Evolutionary conservation across 768 basidiomycete genomes (phyloP), one percentile per base, ranked within the genome.

Genomic region (Auricularia sp.): DNA sequence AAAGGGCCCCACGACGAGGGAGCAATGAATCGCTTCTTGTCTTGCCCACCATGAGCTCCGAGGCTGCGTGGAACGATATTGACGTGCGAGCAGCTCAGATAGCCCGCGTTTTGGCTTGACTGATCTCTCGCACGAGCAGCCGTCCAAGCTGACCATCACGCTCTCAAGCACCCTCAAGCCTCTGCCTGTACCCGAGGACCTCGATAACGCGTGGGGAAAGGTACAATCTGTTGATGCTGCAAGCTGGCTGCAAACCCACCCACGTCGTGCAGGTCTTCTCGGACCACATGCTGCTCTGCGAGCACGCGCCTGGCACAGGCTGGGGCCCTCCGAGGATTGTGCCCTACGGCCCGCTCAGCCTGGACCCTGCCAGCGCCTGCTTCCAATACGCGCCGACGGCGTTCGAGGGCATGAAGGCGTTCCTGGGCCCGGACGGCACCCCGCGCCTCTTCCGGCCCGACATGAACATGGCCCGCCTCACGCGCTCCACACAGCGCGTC

Each of bases 391-490:
- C 82, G n/a, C 69, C 77, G 5, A 79, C 77, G 69, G 74, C 79
- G 42, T 87, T 87, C 70, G 87, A 88, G 69, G 84, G 87, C 3
- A 81, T 87, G 81, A 88, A 88, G 77, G 89, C 90, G 0, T 90
- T 88, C 72, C 65, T 83, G 1, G 86, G 84, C 10, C 81, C 84
- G n/a, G 80, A 90, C 65, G 92, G 91, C 1, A 81, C 83, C 61
- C 80, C 86, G 1, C 80, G 88, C 6, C 75, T 96, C 43, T 97
- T 97, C 79, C 79, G 93, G 36, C 93, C 93, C 0, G 80, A 90
- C 36, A 76, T 82, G 73, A 96, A 96, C 74, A 93, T 95, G 91
- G 82, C 81, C 34, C 87, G 94, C 34, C 81, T 98, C 74, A 78
- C 81, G 56, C 78, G 80, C 39, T 90, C 88, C 23, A 83, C 83